phyloP scores from a whole-genome alignment of 163 green algal species.

The Volvox carteri region DNA sequence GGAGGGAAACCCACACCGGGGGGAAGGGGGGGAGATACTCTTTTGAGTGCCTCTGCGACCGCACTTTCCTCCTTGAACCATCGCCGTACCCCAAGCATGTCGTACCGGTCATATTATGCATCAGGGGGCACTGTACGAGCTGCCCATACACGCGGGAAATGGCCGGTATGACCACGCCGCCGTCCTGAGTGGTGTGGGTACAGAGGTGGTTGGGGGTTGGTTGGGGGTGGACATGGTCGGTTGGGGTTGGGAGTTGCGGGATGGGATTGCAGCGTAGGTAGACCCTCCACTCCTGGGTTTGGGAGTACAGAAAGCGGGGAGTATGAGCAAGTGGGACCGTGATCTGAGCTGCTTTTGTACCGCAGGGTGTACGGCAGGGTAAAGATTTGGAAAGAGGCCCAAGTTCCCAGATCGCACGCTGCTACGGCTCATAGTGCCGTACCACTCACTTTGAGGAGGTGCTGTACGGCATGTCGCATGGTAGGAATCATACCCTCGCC shows the following conservation, averaged over 20 bases:
- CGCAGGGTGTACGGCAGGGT: too few species aligned
- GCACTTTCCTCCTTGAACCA: too few species aligned
- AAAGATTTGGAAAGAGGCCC: too few species aligned
- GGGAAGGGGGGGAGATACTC: too few species aligned
- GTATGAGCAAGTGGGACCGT: too few species aligned
- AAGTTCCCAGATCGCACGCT: too few species aligned
- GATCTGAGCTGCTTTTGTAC: too few species aligned
- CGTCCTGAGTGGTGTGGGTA: conserved; percentile 20
- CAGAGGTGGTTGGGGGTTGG: background rate
- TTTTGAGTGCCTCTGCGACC: too few species aligned
- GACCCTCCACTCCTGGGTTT: too few species aligned
- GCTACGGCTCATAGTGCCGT: background rate
- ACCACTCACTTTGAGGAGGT: conserved; percentile 66
- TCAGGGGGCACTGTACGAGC: conserved; percentile 56
- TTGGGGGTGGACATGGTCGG: background rate
- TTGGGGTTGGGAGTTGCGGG: background rate
- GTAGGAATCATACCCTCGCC: conserved; percentile 82
- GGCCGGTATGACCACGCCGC: conserved; percentile 60
- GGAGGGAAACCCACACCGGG: too few species aligned
- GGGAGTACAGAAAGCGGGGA: too few species aligned
- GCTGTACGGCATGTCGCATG: conserved; percentile 67
- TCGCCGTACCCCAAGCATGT: background rate
- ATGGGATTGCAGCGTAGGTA: too few species aligned
- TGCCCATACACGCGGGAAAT: conserved; percentile 56
- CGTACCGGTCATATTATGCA: conserved; percentile 54